Conservation (phyloP, 768 basidiomycete genomes). For the Phylloporus arenicola region DNA sequence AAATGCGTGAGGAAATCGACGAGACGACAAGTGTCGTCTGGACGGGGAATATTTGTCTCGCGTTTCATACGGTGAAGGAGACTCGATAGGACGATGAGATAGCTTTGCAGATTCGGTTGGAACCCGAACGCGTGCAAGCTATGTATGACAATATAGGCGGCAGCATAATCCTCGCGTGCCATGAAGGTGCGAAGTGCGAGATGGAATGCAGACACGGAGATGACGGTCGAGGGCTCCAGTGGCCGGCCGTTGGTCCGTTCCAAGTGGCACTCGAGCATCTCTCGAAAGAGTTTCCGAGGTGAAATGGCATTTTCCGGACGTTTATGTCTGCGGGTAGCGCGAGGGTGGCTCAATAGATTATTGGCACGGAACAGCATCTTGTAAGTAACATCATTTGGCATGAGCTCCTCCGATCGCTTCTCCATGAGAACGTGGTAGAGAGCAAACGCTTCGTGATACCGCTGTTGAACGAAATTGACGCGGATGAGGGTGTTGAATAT, state of each 20-base stretch:
- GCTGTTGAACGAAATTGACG: slow-evolving; percentile 30
- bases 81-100: slow-evolving; percentile 36
- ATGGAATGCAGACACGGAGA: slow-evolving; percentile 35
- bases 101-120: slow-evolving; percentile 33
- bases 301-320: slow-evolving; percentile 22
- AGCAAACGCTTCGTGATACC: slow-evolving; percentile 35
- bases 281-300: slow-evolving; percentile 41
- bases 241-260: slow-evolving; percentile 14
- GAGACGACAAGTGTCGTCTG: slow-evolving; percentile 11
- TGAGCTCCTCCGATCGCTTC: slow-evolving; percentile 24
- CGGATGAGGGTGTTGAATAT: slow-evolving; percentile 49
- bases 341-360: slow-evolving; percentile 12
- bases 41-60: slow-evolving; percentile 9
- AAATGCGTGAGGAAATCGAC: slow-evolving; percentile 23
- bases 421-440: slow-evolving; percentile 39
- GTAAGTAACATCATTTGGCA: slow-evolving; percentile 45
- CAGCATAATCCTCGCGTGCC: slow-evolving; percentile 42
- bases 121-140: slow-evolving; percentile 28
- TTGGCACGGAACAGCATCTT: slow-evolving; percentile 37
- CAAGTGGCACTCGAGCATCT: slow-evolving; percentile 38
- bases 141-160: slow-evolving; percentile 37
- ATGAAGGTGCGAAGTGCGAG: slow-evolving; percentile 43
- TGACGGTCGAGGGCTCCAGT: slow-evolving; percentile 20
- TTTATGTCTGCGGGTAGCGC: slow-evolving; percentile 20
- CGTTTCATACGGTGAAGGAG: slow-evolving; percentile 31